Conservation (phyloP, 2,329 filamentous ascomycete genomes). For the Cladosporium sp. region DNA sequence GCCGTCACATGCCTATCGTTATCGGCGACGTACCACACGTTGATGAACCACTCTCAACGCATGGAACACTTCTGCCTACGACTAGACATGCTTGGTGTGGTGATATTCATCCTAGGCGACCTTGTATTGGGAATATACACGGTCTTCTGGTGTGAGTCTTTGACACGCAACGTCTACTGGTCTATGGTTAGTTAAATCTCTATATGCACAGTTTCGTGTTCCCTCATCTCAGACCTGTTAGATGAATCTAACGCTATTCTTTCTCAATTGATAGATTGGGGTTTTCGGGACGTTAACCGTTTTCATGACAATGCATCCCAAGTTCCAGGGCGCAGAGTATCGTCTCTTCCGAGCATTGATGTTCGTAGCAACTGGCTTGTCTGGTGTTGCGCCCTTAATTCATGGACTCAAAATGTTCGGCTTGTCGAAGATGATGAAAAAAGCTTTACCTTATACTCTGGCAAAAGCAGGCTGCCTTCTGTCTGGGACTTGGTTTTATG, state of each 20-base stretch:
- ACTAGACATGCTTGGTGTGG: constrained; percentile 18
- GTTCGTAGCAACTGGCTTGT: constrained; percentile 15
- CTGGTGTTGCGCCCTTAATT: constrained; percentile 18
- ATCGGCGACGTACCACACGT: constrained; percentile 24
- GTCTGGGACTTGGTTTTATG: neutral
- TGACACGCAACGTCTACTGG: neutral
- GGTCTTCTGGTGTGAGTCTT: neutral
- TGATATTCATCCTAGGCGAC: neutral
- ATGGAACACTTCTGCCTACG: constrained; percentile 21
- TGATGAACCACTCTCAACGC: constrained; percentile 27
- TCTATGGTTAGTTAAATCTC: neutral
- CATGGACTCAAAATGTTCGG: constrained; percentile 28
- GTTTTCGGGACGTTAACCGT: neutral
- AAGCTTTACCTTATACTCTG: neutral
- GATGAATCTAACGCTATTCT: too few species aligned
- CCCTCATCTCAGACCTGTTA: too few species aligned
- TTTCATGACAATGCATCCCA: constrained; percentile 19
- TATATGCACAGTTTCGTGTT: neutral
- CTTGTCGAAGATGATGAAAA: constrained; percentile 23
- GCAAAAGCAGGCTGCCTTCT: constrained; percentile 1
- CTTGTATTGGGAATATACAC: neutral
- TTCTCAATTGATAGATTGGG: neutral
- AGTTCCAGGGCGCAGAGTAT: constrained; percentile 33
- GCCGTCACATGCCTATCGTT: constrained; percentile 19
- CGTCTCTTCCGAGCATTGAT: constrained; percentile 24